phyloP scores from a whole-genome alignment of 148 eudicot genomes.

The Diospyros lotus region DNA sequence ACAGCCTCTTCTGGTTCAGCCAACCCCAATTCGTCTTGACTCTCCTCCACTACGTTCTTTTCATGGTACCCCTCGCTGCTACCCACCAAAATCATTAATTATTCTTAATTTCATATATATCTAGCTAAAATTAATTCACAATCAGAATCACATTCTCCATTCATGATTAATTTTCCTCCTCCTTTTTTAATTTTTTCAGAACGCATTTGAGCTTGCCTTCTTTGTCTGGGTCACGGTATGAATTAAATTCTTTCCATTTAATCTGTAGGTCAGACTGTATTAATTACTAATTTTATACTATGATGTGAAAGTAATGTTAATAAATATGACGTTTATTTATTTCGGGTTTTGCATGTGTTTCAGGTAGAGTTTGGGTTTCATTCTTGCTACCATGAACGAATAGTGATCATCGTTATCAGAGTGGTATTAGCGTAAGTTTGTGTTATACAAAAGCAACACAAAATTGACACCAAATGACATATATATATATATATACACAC shows the following conservation, averaged over 20 bases:
- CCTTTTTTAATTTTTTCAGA: conserved; percentile 20
- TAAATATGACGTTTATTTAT: background rate
- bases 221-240: conserved; percentile 40
- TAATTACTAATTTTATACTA: too few relatives aligned
- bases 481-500: background rate
- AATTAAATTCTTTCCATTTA: background rate
- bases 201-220: conserved; percentile 46
- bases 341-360: background rate
- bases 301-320: too few relatives aligned
- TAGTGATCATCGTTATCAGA: conserved; percentile 23
- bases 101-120: background rate
- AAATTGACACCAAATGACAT: too few relatives aligned
- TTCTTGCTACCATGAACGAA: conserved; percentile 40
- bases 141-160: background rate
- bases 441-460: too few relatives aligned
- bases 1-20: conserved; percentile 38
- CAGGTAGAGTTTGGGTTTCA: conserved; percentile 39
- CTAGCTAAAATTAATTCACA: too few relatives aligned
- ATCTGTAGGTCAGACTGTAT: too few relatives aligned
- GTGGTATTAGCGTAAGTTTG: conserved; percentile 37
- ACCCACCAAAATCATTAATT: background rate
- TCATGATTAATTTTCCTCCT: background rate
- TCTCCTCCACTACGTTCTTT: conserved; percentile 31
- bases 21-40: conserved; percentile 37
- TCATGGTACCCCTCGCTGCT: conserved; percentile 27